These are phyloP conservation scores for Kalaharituber pfeilii DNA, from an alignment of 2,329 filamentous ascomycete species.

Conservation along the genomic window DNA sequence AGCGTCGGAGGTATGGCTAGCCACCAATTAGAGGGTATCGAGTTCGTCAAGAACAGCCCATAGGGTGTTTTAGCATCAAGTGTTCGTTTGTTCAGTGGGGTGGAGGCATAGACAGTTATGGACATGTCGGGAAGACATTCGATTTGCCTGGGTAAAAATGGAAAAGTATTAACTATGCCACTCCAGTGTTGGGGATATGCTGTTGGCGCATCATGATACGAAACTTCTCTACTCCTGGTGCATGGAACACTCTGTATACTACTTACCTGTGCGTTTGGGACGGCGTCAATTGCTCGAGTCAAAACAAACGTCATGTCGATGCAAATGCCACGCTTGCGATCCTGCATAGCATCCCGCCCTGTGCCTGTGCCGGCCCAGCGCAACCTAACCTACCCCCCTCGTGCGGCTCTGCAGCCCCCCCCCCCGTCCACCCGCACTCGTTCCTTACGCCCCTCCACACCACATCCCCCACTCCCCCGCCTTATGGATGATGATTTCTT, in stretches of 20 bases:
- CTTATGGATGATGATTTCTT: slow-evolving; percentile 38
- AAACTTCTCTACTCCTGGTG: background rate
- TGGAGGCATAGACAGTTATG: background rate
- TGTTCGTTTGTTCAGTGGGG: background rate
- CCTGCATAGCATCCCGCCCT: background rate
- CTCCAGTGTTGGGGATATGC: background rate
- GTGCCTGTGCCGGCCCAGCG: slow-evolving; percentile 5
- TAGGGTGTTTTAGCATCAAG: slow-evolving; percentile 8
- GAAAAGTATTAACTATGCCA: background rate
- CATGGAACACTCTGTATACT: too few relatives aligned
- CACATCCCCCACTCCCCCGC: background rate
- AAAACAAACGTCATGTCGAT: background rate
- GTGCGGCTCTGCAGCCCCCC: background rate
- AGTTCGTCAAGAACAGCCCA: slow-evolving; percentile 20
- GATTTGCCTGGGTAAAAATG: background rate
- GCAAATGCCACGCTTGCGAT: background rate
- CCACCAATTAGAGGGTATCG: slow-evolving; percentile 14
- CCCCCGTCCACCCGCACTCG: background rate
- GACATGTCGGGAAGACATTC: background rate
- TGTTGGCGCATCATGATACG: background rate
- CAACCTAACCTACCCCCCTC: background rate
- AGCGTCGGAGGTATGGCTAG: background rate
- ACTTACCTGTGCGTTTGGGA: too few relatives aligned
- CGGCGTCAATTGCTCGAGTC: too few relatives aligned
- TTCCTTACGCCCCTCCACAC: background rate